Base-by-base conservation (phyloP, 2,329 filamentous ascomycete genomes). In the Fusarium sp. region DNA sequence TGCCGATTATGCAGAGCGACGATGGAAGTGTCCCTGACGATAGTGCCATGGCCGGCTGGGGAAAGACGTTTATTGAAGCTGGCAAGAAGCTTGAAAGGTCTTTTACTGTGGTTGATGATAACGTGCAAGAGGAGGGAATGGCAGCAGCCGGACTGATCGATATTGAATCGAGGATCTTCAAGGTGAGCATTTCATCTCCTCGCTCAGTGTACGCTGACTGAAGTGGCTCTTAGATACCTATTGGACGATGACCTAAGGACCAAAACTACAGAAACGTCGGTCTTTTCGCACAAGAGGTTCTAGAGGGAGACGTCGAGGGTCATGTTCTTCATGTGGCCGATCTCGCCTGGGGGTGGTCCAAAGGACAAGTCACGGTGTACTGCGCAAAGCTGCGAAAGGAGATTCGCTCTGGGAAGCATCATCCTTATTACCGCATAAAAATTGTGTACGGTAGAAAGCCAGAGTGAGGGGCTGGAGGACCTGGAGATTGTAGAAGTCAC, bases 261-360 rank as follows among this genome's bases (percentile, higher is more conserved):
- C 35, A 24, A 6, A 69, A 56, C 14, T 35, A 64, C 0, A 38
- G 61, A 5, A 37, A 62, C 11, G 62, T 70, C 2, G 68, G 68
- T 3, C 45, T 47, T 4, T 70, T 61, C 22, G 54, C 59, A 3
- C 68, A 52, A 4, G 42, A 57, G 6, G 27, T 27, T 35, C 42
- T 70, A 0, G 65, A 68, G 11, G 52, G 54, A 6, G 68, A 69
- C n/a, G 22, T 69, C 16, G 65, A 70, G 37, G 68, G 68, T 37
- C 20, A 64, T 47, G 35, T 62, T 14, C 16, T 37, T 14, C 35
- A 40, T 13, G 37, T 66, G 7, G 45, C 64, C 4, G 27, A 34
- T 20, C 34, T 62, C 14, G 34, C 60, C 6, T 54, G 40, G 22
- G 45, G 57, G 1, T 61, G 64, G 64, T 42, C 64, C 14, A 29